Conservation (phyloP, 129 eudicot genomes). For the sunflower (Helianthus annuus) region HanXRQr2.0-SUNRISE NC_035447.2:64003653-64004152, state of each 20-base stretch:
- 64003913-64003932: slow-evolving; percentile 43
- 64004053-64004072: slow-evolving; percentile 79
- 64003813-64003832: slow-evolving; percentile 77
- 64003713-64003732: no score
- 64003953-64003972: slow-evolving; percentile 41
- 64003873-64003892: slow-evolving; percentile 98
- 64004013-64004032: slow-evolving; percentile 71
- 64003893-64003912: slow-evolving; percentile 88
- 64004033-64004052: slow-evolving; percentile 63
- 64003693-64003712: no score
- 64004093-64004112: slow-evolving; percentile 70
- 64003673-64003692: not conserved
- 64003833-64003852: slow-evolving; percentile 74
- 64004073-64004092: slow-evolving; percentile 95
- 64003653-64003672: no score
- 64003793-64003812: slow-evolving; percentile 82
- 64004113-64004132: slow-evolving; percentile 2
- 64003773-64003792: slow-evolving; percentile 71
- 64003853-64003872: slow-evolving; percentile 87
- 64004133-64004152: no score
- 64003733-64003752: not conserved
- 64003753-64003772: slow-evolving; percentile 39
- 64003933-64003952: slow-evolving; percentile 23
- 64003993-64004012: slow-evolving; percentile 46
- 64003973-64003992: slow-evolving; percentile 74